Evolutionary conservation across 306 rosid species (phyloP).

Genomic region (Morella rubra): DNA sequence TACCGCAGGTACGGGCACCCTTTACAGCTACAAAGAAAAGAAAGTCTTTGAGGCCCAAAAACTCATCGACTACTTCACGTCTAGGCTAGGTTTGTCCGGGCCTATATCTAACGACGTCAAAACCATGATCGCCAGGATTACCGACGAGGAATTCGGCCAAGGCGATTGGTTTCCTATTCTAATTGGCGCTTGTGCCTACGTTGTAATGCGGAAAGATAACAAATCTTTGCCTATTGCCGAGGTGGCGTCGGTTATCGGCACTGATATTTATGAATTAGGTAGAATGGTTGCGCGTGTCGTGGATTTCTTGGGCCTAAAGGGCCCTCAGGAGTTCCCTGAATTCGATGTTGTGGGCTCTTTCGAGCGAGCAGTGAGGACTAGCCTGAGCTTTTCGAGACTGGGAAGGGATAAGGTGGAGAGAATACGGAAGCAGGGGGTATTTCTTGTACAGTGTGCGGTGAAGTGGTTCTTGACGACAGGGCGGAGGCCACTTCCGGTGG

Average conservation of each 20-base stretch:
- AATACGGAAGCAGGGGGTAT: conserved; percentile 63
- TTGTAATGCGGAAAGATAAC: conserved; percentile 54
- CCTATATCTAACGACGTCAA: conserved; percentile 36
- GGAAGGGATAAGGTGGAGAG: conserved; percentile 32
- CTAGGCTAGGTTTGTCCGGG: conserved; percentile 40
- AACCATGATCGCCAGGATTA: conserved; percentile 46
- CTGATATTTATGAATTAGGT: conserved; percentile 59
- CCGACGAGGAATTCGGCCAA: conserved; percentile 62
- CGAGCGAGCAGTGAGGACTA: conserved; percentile 48
- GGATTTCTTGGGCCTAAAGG: conserved; percentile 48
- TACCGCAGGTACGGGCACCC: conserved; percentile 49
- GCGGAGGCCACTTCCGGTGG: conserved; percentile 68
- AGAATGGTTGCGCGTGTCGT: conserved; percentile 59
- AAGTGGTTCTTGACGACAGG: conserved; percentile 81
- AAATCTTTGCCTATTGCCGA: conserved; percentile 57
- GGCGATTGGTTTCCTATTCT: conserved; percentile 68
- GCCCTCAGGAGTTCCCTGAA: conserved; percentile 44
- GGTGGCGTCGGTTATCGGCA: conserved; percentile 41
- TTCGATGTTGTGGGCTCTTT: conserved; percentile 56
- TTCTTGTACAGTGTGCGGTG: conserved; percentile 65
- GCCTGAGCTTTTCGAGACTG: conserved; percentile 17
- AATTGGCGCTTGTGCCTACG: conserved; percentile 67
- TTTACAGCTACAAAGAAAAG: conserved; percentile 40
- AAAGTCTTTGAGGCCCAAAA: conserved; percentile 48
- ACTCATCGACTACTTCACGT: conserved; percentile 41